Percentiles rank a stretch among this genome's conserved stretches.
Evolutionary conservation across 2,329 filamentous ascomycete species (phyloP).

Genomic region (Boeremia lycopersici): DNA sequence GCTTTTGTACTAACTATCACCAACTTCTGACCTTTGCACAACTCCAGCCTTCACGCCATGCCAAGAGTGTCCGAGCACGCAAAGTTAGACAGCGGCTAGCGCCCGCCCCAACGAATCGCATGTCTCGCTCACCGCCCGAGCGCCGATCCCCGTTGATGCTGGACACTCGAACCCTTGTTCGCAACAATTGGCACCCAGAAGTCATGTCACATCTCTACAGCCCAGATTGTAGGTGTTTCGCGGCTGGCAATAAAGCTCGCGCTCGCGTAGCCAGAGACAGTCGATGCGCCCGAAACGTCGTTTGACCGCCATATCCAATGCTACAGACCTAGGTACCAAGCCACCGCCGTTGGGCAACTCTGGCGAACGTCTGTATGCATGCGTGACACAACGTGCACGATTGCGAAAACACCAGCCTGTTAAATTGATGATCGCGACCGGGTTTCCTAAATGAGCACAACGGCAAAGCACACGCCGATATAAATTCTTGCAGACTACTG

Average conservation of each 20-base stretch:
- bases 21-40: slow-evolving; percentile 33
- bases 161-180: slow-evolving; percentile 32
- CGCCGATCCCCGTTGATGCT: slow-evolving; percentile 39
- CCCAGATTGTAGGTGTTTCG: not conserved
- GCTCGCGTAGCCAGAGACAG: not conserved
- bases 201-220: slow-evolving; percentile 8
- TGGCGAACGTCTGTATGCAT: slow-evolving; percentile 14
- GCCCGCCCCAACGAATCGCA: slow-evolving; percentile 29
- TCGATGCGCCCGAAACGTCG: not conserved
- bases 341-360: slow-evolving; percentile 14
- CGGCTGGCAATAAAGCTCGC: not conserved
- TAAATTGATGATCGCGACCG: slow-evolving; percentile 30
- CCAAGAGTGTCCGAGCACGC: slow-evolving; percentile 31
- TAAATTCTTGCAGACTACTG: slow-evolving; percentile 28
- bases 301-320: slow-evolving; percentile 1
- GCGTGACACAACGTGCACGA: slow-evolving; percentile 25
- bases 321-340: not conserved
- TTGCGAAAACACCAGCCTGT: slow-evolving; percentile 23
- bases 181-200: slow-evolving; percentile 15
- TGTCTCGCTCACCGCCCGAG: slow-evolving; percentile 23
- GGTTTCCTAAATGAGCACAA: slow-evolving; percentile 27
- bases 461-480: slow-evolving; percentile 19
- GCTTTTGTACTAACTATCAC: slow-evolving; percentile 22
- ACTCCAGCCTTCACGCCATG: slow-evolving; percentile 30
- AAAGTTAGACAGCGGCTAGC: slow-evolving; percentile 32